Evolutionary conservation across 768 basidiomycete genomes (phyloP), one percentile per base, ranked within the genome.

Genomic region (Tylopilus felleus): DNA sequence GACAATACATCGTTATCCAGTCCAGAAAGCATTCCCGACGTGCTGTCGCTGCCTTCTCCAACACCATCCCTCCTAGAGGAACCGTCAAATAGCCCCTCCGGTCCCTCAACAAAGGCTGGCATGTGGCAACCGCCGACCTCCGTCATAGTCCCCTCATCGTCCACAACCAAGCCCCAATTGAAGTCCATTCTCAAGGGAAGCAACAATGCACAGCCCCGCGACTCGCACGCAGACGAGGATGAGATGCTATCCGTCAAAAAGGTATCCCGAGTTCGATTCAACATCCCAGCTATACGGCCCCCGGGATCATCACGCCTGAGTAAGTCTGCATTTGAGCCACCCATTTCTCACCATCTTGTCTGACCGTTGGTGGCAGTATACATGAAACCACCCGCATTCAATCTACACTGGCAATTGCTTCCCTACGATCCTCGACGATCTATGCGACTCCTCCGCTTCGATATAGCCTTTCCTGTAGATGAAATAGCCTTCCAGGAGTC

Each of bases 351-450:
- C 19, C 7, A 21, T 21, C 38, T 19, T 64, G 53, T 62, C 72
- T 61, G 67, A 70, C 61, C 60, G 46, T 25, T 39, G 27, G 44
- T 49, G 55, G 35, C 41, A 73, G 71, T 60, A 48, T 69, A 66
- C 12, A 74, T 69, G 65, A 77, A 76, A 57, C 66, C 60, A 9
- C 73, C 75, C 29, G 62, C 72, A 2, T 67, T 76, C 47, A 61
- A 75, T 47, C 56, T 80, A 52, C 74, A 73, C 53, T 83, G 80
- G 81, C 76, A 75, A 47, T 61, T 81, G 16, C 68, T 77, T 39
- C 76, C 78, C 17, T 78, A 66, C 53, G 64, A 67, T 49, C 47
- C 45, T 33, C 64, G 71, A 23, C 59, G 61, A 46, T 62, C 56
- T 82, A 16, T 61, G 33, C 77, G 71, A 17, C 60, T 70, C 17